phyloP scores from a whole-genome alignment of 148 eudicot species.

The Amaranthus palmeri region DNA sequence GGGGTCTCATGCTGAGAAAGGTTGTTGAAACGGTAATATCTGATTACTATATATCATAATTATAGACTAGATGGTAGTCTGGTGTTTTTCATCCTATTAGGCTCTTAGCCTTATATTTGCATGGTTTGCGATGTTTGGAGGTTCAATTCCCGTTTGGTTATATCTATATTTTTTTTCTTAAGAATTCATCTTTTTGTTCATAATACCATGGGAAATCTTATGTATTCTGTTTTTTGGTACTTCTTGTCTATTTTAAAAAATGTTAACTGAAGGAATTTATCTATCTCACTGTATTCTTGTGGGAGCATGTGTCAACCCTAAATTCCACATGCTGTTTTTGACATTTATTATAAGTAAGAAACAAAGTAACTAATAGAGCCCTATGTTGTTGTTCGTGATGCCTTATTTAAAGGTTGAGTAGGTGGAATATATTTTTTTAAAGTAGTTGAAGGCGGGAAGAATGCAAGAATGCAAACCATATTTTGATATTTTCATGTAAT shows the following conservation, averaged over 20 bases:
- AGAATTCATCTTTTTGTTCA: background rate
- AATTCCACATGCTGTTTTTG: background rate
- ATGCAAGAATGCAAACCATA: background rate
- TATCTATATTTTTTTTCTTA: background rate
- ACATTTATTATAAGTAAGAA: background rate
- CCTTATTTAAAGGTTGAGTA: background rate
- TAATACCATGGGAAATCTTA: background rate
- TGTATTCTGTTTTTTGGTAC: background rate
- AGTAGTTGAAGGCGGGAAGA: background rate
- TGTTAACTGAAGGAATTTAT: background rate
- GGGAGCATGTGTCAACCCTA: background rate
- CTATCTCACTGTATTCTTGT: background rate
- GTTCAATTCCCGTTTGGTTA: background rate
- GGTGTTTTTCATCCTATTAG: background rate
- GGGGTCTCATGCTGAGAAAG: conserved; percentile 71
- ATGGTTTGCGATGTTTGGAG: background rate
- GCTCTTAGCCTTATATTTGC: background rate
- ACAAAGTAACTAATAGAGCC: background rate
- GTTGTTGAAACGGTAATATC: conserved; percentile 62
- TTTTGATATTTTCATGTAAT: background rate
- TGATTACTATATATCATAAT: background rate
- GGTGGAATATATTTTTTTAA: background rate
- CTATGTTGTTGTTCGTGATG: background rate
- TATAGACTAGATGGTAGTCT: background rate
- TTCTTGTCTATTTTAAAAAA: background rate